Evolutionary conservation across 208 protist genomes (phyloP), one percentile per base, ranked within the genome.

Genomic region (Wallacemonas sp.): DNA sequence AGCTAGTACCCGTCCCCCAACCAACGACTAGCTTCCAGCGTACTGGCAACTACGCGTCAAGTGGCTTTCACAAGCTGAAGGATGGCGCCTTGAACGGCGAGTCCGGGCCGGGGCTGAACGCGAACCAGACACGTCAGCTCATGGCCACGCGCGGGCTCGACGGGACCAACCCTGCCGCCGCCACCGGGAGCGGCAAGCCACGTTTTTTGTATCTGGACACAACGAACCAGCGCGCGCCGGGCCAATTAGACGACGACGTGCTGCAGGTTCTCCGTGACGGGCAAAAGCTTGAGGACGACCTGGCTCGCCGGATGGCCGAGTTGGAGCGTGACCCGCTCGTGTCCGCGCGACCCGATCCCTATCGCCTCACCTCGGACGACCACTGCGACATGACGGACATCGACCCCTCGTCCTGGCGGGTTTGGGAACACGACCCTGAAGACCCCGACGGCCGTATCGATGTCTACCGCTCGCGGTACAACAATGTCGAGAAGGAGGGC

Each of bases 401-500:
- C 68, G 85, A 92, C 57, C 80, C 85, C 17, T 84, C 81, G 21
- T 87, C 84, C 33, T 93, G 83, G 58, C 82, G 82, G 34, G 86
- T 89, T 27, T 80, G 62, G 43, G 74, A 90, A 61, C 30, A 23
- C 29, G 70, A 79, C 32, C 67, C 68, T 14, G 61, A 67, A 27
- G 73, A 80, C 39, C 67, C 61, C 16, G 62, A 71, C 33, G 72
- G 61, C 29, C 69, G 55, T 9, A 5, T 79, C n/a, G 77, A 83
- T 14, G 84, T 96, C 29, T 96, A 96, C 69, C 80, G 83, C 46
- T 92, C 86, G 52, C 85, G 91, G 19, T 93, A 94, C 77, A 94
- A 96, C 68, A 87, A 92, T 69, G 91, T 96, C 1, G 77, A 87
- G 47, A 81, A 78, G 27, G 80, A 93, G 55, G 88, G 88, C 46